Evolutionary conservation across 805 yeast genomes (phyloP).

Genomic region (Cyberlindnera euphorbiae): DNA sequence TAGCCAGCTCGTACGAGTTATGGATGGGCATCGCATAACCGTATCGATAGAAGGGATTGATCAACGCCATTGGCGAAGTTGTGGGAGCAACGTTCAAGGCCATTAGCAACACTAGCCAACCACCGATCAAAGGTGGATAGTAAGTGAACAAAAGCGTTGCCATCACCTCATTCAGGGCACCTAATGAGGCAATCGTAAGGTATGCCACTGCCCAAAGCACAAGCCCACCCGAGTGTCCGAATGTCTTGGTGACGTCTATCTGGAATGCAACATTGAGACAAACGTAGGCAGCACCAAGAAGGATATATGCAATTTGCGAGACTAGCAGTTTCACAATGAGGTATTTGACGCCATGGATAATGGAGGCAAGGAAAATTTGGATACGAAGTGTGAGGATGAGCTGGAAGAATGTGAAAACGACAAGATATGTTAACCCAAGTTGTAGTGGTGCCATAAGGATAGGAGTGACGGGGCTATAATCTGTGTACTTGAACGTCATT

Average conservation of each 20-base stretch:
- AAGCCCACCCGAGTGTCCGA: constrained; percentile 65
- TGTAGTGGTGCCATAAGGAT: constrained; percentile 62
- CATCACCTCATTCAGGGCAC: constrained; percentile 62
- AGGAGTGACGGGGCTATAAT: constrained; percentile 43
- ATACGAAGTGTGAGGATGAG: constrained; percentile 50
- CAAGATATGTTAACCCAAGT: constrained; percentile 66
- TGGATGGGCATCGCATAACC: constrained; percentile 69
- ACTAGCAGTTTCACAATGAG: constrained; percentile 36
- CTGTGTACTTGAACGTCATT: constrained; percentile 28
- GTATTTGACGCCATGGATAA: constrained; percentile 40
- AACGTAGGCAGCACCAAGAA: constrained; percentile 54
- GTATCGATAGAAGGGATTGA: constrained; percentile 50
- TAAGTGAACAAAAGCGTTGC: constrained; percentile 44
- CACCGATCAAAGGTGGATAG: constrained; percentile 62
- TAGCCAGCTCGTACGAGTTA: constrained; percentile 54
- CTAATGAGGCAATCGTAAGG: constrained; percentile 67
- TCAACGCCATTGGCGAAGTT: constrained; percentile 54
- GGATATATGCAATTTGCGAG: constrained; percentile 47
- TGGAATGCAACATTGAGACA: constrained; percentile 63
- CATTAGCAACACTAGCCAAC: constrained; percentile 69
- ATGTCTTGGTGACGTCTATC: constrained; percentile 47
- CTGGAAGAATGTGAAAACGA: constrained; percentile 69
- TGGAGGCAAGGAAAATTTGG: constrained; percentile 33
- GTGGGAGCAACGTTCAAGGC: constrained; percentile 61
- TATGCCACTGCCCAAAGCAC: constrained; percentile 66